Conservation (phyloP, 352 stramenopile genomes). For the Phytophthora palmivora region DNA sequence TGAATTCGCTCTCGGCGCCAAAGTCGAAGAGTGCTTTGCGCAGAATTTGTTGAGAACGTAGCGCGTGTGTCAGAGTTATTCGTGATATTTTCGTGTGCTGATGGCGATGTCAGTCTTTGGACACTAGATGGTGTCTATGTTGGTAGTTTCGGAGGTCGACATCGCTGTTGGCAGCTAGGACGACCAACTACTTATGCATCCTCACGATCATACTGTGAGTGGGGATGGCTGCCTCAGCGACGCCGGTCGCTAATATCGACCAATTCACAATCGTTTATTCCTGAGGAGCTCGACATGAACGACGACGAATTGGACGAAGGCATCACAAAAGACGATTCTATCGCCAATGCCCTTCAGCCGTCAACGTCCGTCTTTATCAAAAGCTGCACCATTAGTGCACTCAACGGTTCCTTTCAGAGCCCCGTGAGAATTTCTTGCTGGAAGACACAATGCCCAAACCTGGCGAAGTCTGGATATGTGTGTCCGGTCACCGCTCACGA, state of each 20-base stretch:
- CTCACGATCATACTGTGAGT: slow-evolving; percentile 52
- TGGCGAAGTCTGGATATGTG: slow-evolving; percentile 78
- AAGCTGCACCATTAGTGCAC: slow-evolving; percentile 60
- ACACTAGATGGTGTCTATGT: slow-evolving; percentile 74
- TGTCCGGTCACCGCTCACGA: slow-evolving; percentile 60
- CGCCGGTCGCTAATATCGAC: not conserved
- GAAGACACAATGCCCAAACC: slow-evolving; percentile 83
- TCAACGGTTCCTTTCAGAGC: slow-evolving; percentile 47
- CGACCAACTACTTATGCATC: slow-evolving; percentile 57
- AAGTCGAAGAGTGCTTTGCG: slow-evolving; percentile 48
- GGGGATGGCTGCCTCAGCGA: slow-evolving; percentile 26
- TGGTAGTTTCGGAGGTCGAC: slow-evolving; percentile 66
- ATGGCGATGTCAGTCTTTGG: slow-evolving; percentile 79
- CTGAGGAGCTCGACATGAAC: slow-evolving; percentile 16
- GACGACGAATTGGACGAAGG: slow-evolving; percentile 11
- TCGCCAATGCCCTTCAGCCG: slow-evolving; percentile 12
- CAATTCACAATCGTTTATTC: slow-evolving; percentile 18
- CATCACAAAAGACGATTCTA: slow-evolving; percentile 19
- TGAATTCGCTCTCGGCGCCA: slow-evolving; percentile 15
- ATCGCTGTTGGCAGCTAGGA: slow-evolving; percentile 69
- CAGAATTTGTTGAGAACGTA: slow-evolving; percentile 73
- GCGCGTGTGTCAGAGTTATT: slow-evolving; percentile 63
- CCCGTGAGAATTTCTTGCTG: slow-evolving; percentile 63
- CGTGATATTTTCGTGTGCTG: slow-evolving; percentile 63
- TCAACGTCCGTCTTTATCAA: slow-evolving; percentile 54